phyloP scores from a whole-genome alignment of 2,329 filamentous ascomycete genomes.

The Cercospora berteroae region DNA sequence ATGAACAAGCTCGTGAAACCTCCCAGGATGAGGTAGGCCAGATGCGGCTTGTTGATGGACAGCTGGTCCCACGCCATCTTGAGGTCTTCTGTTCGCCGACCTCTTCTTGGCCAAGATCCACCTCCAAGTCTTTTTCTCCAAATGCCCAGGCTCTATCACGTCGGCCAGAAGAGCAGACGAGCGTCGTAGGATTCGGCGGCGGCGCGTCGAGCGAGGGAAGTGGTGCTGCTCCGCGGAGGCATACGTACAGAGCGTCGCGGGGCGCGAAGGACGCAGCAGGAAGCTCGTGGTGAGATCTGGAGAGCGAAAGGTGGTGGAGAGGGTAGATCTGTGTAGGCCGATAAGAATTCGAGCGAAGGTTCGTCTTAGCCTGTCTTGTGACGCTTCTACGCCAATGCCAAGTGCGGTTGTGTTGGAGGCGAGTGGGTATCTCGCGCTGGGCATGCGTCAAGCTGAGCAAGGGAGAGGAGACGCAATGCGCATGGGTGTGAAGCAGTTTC shows the following conservation, averaged over 20 bases:
- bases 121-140: background rate
- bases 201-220: conserved; percentile 16
- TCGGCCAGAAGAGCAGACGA: conserved; percentile 13
- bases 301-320: background rate
- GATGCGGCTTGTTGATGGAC: conserved; percentile 85
- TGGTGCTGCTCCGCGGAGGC: conserved; percentile 14
- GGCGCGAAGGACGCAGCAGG: conserved; percentile 39
- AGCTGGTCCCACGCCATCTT: conserved; percentile 77
- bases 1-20: conserved; percentile 98
- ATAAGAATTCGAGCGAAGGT: conserved; percentile 16
- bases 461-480: background rate
- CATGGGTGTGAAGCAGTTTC: background rate
- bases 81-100: background rate
- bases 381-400: conserved; percentile 9
- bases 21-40: conserved; percentile 97
- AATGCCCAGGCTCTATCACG: background rate
- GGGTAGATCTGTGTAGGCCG: background rate
- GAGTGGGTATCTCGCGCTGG: conserved; percentile 9
- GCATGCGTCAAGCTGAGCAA: conserved; percentile 11
- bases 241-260: conserved; percentile 25
- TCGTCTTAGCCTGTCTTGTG: conserved; percentile 15
- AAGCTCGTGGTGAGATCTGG: conserved; percentile 24
- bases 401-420: conserved; percentile 15
- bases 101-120: background rate
- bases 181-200: conserved; percentile 23